phyloP scores from a whole-genome alignment of 2,329 filamentous ascomycete genomes.

The Nothophoma quercina region DNA sequence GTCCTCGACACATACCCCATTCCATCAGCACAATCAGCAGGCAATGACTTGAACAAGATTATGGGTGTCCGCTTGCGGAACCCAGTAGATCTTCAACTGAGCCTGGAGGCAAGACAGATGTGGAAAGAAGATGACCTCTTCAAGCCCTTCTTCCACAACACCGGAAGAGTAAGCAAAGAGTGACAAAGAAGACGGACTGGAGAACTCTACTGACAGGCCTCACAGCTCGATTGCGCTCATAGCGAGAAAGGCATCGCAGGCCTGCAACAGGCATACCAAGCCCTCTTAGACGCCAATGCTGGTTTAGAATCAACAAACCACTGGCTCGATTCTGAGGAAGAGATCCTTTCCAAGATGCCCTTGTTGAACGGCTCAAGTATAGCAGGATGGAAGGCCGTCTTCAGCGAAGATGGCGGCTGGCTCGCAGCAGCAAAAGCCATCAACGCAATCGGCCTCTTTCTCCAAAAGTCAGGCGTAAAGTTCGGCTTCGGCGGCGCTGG shows the following conservation, averaged over 20 bases:
- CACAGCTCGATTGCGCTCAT: conserved; percentile 42
- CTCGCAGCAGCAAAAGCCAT: conserved; percentile 58
- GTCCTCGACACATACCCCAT: conserved; percentile 58
- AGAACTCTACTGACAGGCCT: conserved; percentile 6
- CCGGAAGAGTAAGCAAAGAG: conserved; percentile 41
- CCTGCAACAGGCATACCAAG: conserved; percentile 48
- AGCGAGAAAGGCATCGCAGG: conserved; percentile 49
- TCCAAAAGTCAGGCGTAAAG: conserved; percentile 50
- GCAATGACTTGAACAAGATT: conserved; percentile 62
- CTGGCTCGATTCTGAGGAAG: conserved; percentile 56
- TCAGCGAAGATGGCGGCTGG: conserved; percentile 56
- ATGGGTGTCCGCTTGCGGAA: conserved; percentile 51
- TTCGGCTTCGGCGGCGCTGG: conserved; percentile 55
- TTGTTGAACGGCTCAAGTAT: conserved; percentile 52
- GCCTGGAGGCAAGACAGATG: conserved; percentile 46
- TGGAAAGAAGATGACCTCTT: conserved; percentile 58
- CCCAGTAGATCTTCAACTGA: conserved; percentile 48
- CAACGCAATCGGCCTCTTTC: conserved; percentile 54
- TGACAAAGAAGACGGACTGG: background rate
- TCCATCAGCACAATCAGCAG: conserved; percentile 57
- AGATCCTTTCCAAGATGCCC: conserved; percentile 53
- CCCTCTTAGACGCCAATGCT: conserved; percentile 40
- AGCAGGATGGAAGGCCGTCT: conserved; percentile 58
- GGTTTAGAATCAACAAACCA: conserved; percentile 50
- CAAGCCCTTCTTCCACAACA: conserved; percentile 57